phyloP scores from a whole-genome alignment of 2,329 filamentous ascomycete genomes.

The Talaromyces sp. region DNA sequence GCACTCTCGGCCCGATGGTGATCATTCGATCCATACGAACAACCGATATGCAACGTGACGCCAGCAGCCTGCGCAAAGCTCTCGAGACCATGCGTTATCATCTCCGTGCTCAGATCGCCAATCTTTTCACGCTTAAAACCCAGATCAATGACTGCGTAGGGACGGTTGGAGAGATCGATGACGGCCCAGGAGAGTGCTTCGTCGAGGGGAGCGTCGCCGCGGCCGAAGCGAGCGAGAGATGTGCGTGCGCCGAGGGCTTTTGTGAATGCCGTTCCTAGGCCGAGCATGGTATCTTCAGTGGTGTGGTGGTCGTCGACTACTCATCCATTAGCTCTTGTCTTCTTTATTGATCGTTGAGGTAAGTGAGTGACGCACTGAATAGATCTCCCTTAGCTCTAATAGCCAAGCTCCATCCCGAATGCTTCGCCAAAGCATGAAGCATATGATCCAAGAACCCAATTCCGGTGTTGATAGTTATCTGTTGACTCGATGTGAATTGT shows the following conservation, averaged over 20 bases:
- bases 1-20: constrained; percentile 95
- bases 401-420: constrained; percentile 87
- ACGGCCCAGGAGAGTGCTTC: constrained; percentile 92
- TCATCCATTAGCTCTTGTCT: not conserved
- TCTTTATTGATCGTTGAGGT: not conserved
- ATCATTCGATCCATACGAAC: constrained; percentile 84
- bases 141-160: constrained; percentile 77
- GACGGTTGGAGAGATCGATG: constrained; percentile 89
- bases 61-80: constrained; percentile 89
- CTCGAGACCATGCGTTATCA: constrained; percentile 93
- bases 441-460: constrained; percentile 99
- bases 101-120: constrained; percentile 88
- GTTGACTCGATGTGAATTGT: constrained; percentile 78
- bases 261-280: constrained; percentile 81
- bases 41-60: constrained; percentile 93
- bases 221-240: constrained; percentile 85
- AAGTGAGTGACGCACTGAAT: constrained; percentile 62
- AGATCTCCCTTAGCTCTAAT: constrained; percentile 83
- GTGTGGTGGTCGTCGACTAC: constrained; percentile 98
- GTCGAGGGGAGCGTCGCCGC: constrained; percentile 88
- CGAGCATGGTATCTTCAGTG: constrained; percentile 90
- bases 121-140: constrained; percentile 88
- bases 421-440: constrained; percentile 94
- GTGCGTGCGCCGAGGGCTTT: constrained; percentile 70
- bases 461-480: constrained; percentile 83